These are phyloP conservation scores for Leccinum subgranulosum DNA, from an alignment of 768 basidiomycete genomes.

Conservation along the genomic window DNA sequence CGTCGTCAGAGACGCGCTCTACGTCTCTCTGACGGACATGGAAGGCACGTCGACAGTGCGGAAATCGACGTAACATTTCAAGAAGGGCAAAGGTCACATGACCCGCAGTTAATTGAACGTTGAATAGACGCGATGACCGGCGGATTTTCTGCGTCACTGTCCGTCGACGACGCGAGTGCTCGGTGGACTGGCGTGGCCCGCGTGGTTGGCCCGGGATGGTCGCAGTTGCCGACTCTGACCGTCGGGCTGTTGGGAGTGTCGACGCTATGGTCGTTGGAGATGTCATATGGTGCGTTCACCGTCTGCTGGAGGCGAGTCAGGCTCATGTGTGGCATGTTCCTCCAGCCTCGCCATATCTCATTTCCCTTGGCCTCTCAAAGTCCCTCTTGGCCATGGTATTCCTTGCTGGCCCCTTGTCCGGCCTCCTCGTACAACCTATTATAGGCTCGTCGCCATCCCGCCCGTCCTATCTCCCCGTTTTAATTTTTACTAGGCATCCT, in stretches of 20 bases:
- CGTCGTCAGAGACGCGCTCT: slow-evolving; percentile 85
- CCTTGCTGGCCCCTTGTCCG: slow-evolving; percentile 87
- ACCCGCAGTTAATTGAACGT: not conserved
- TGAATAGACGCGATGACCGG: slow-evolving; percentile 22
- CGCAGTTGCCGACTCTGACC: slow-evolving; percentile 67
- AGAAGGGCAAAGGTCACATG: not conserved
- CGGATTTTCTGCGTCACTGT: slow-evolving; percentile 50
- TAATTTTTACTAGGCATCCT: slow-evolving; percentile 44
- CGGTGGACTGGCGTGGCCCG: slow-evolving; percentile 38
- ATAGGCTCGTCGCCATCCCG: slow-evolving; percentile 50
- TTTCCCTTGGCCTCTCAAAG: slow-evolving; percentile 85
- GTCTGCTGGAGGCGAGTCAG: not conserved
- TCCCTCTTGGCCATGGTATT: slow-evolving; percentile 88
- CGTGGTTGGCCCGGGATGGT: slow-evolving; percentile 67
- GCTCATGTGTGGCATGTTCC: not conserved
- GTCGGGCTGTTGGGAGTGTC: slow-evolving; percentile 81
- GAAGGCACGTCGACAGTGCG: slow-evolving; percentile 11
- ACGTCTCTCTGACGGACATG: slow-evolving; percentile 38
- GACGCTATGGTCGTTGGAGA: slow-evolving; percentile 91
- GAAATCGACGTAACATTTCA: not conserved
- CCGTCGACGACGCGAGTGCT: slow-evolving; percentile 35
- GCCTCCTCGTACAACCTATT: slow-evolving; percentile 86
- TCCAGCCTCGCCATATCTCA: slow-evolving; percentile 79
- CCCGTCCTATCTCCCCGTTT: not conserved
- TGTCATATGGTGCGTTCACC: slow-evolving; percentile 69